Evolutionary conservation across 257 asterid species (phyloP), one percentile per base, ranked within the genome.

Genomic region (Jacaranda mimosifolia): DNA sequence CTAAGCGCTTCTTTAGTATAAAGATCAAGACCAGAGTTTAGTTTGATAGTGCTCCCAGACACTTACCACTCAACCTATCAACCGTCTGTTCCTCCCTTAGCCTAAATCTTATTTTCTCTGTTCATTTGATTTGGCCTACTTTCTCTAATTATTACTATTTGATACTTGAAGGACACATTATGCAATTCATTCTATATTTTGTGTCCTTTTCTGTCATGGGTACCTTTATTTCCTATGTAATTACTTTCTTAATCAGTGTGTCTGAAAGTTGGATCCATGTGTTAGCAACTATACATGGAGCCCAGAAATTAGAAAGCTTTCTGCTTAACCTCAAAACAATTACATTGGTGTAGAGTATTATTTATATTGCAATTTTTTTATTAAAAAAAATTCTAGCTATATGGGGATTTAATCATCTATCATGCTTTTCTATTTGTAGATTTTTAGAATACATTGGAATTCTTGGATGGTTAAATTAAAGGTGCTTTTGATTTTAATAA

Each of bases 401-500:
- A 59, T 15, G 21, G 46, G 40, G 65, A 32, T 55, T 70, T 51
- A 21, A 11, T 78, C 64, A 65, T 63, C 39, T 46, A 46, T 13
- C 57, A 12, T 51, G 39, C 45, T 52, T 36, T 73, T 59, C 58
- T 73, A 8, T 70, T 38, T 38, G 42, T 75, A 91, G 97, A 87
- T 84, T 85, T 86, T 63, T 86, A 83, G 72, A 89, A 88, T 75
- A 89, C 97, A 38, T 91, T 95, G 97, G 82, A 79, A 6, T 91
- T 91, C 86, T 74, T 91, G 88, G 87, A 86, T 32, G 86, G 74
- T 40, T 83, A 92, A 72, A 74, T 90, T 66, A 88, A 82, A 81
- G 97, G 88, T 76, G 95, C 89, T 21, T 89, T 91, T 84, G 95
- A 91, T 82, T 74, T 91, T 15, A 89, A 83, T 42, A 91, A 91